Base-by-base conservation (phyloP, 768 basidiomycete genomes). In the Scleroderma citrinum region DNA sequence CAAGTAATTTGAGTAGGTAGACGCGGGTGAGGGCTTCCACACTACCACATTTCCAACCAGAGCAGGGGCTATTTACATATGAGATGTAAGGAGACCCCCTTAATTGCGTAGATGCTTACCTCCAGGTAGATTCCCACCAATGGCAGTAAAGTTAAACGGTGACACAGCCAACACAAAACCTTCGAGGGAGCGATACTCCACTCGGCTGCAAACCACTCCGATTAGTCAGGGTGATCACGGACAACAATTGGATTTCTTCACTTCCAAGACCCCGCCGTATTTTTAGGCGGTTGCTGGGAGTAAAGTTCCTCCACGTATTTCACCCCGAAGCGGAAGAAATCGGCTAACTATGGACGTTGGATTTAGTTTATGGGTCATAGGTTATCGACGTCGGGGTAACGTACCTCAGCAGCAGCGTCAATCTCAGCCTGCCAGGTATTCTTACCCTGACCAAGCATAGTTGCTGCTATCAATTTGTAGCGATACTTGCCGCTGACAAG, bases 381-480 rank as follows among this genome's bases (percentile, higher is more conserved):
- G 23, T n/a, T 13, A 4, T 10, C 13, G 30, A 26, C 7, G 23
- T 34, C 34, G 4, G 34, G 36, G 32, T 11, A 11, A 65, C 78
- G 37, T 49, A 91, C 92, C 85, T 99, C 96, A 4, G 96, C 95
- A 16, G 93, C 96, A 47, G 96, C 92, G 66, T 99, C 96, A 54
- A 99, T 98, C 76, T 99, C 96, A 14, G 96, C 96, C 72, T 99
- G 96, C 96, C 96, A 99, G 14, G 78, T 85, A 65, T 97, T 99
- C 82, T 99, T 99, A 36, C 96, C 96, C 71, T 99, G 96, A 14
- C 96, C 96, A 41, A 99, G 76, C 70, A 99, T 96, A 38, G 95
- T 98, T 35, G 95, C 93, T 36, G 96, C 96, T 71, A 97, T 76
- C 41, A 99, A 75, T 71, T 86, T 85, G 73, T 94, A 95, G 55